These are phyloP conservation scores for Dittrichia graveolens DNA, from an alignment of 129 eudicot species.

Conservation along the genomic window DNA sequence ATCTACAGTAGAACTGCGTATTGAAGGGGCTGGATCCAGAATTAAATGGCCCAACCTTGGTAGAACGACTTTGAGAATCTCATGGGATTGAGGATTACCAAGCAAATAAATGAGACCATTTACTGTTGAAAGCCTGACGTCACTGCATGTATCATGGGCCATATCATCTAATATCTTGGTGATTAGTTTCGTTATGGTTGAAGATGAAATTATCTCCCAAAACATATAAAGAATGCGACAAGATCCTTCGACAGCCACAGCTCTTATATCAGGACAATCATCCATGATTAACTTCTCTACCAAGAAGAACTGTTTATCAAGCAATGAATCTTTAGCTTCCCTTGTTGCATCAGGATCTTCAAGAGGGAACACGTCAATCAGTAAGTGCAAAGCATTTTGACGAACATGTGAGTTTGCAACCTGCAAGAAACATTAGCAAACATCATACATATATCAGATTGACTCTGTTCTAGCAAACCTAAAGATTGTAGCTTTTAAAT, in stretches of 20 bases:
- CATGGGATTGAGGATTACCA: slow-evolving; percentile 95
- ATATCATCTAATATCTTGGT: slow-evolving; percentile 77
- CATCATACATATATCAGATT: slow-evolving; percentile 12
- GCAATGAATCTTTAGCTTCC: slow-evolving; percentile 75
- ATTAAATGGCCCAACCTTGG: slow-evolving; percentile 82
- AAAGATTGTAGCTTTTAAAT: background rate
- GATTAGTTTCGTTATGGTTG: slow-evolving; percentile 71
- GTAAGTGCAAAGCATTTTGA: slow-evolving; percentile 82
- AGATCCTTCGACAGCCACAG: slow-evolving; percentile 93
- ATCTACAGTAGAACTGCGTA: slow-evolving; percentile 73
- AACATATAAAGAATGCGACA: slow-evolving; percentile 89
- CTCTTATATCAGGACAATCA: slow-evolving; percentile 88
- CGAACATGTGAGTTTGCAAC: slow-evolving; percentile 98
- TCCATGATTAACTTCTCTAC: slow-evolving; percentile 76
- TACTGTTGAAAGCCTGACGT: slow-evolving; percentile 83
- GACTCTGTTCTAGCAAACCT: slow-evolving; percentile 3
- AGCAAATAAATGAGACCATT: slow-evolving; percentile 83
- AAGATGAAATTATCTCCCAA: slow-evolving; percentile 88
- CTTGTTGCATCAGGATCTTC: slow-evolving; percentile 93
- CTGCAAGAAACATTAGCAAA: slow-evolving; percentile 44
- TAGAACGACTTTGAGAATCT: slow-evolving; percentile 81
- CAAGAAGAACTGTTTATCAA: slow-evolving; percentile 78
- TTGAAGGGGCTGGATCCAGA: slow-evolving; percentile 55
- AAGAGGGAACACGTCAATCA: slow-evolving; percentile 86
- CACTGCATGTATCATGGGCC: slow-evolving; percentile 65